Percentiles rank a stretch among this genome's conserved stretches.
phyloP scores from a whole-genome alignment of 257 asterid species.

The Agastache rugosa region DNA sequence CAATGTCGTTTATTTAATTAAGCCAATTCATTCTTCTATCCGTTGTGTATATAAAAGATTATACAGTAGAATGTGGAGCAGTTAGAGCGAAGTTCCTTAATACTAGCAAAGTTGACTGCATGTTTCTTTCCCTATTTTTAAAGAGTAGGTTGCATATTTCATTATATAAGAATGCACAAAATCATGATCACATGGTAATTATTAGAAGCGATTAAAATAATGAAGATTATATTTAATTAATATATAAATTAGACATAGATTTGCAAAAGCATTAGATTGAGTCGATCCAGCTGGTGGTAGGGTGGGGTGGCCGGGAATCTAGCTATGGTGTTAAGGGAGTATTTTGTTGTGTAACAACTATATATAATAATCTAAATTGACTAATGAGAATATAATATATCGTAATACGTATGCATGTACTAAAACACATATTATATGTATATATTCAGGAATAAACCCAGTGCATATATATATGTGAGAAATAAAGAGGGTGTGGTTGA shows the following conservation, averaged over 20 bases:
- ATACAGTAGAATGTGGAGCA: slow-evolving; percentile 1
- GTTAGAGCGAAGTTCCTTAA: slow-evolving; percentile 5
- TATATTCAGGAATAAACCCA: not conserved
- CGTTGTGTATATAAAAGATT: not conserved
- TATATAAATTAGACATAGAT: slow-evolving; percentile 43
- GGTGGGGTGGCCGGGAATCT: slow-evolving; percentile 60
- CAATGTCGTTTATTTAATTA: no score
- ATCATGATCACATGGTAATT: slow-evolving; percentile 2
- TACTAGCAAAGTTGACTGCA: slow-evolving; percentile 19
- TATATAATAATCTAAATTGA: not conserved
- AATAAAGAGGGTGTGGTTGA: no score
- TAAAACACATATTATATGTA: not conserved
- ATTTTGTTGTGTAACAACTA: slow-evolving; percentile 43
- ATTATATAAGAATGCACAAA: not conserved
- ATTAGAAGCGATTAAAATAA: not conserved
- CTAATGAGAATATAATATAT: not conserved
- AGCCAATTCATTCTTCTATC: not conserved
- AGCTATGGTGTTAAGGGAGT: slow-evolving; percentile 53
- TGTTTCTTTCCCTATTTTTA: not conserved
- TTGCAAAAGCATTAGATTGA: slow-evolving; percentile 42
- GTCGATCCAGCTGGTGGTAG: slow-evolving; percentile 26
- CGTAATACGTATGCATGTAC: not conserved
- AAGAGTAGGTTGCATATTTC: not conserved
- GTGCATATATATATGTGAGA: not conserved
- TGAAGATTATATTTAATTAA: not conserved